Conservation (phyloP, 257 asterid species). For the Misopates orontium region DNA sequence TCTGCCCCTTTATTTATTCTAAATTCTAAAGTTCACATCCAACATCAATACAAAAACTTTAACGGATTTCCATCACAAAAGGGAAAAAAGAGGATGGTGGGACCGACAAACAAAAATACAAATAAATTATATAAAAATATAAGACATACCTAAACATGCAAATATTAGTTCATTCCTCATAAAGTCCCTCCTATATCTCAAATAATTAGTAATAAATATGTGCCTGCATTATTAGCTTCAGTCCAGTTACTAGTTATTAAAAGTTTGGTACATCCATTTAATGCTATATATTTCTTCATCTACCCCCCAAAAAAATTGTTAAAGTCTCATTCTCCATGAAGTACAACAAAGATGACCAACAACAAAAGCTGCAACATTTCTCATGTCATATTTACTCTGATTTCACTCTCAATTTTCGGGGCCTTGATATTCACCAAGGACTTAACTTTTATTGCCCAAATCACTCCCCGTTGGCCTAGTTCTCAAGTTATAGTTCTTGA, state of each 20-base stretch:
- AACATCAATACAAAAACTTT: too few relatives aligned
- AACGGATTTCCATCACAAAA: too few relatives aligned
- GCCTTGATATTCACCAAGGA: slow-evolving; percentile 33
- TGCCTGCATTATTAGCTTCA: background rate
- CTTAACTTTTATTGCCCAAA: slow-evolving; percentile 31
- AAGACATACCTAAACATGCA: too few relatives aligned
- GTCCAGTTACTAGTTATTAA: background rate
- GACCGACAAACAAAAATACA: too few relatives aligned
- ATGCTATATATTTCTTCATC: background rate
- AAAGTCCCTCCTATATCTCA: too few relatives aligned
- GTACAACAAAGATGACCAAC: slow-evolving; percentile 15
- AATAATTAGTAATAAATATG: too few relatives aligned
- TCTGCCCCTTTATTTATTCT: too few relatives aligned
- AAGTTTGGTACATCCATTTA: background rate
- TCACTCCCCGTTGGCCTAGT: slow-evolving; percentile 29
- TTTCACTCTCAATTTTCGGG: slow-evolving; percentile 28
- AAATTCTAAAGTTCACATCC: too few relatives aligned
- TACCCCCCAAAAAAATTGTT: background rate
- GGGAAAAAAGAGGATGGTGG: too few relatives aligned
- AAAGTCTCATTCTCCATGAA: slow-evolving; percentile 18
- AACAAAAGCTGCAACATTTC: slow-evolving; percentile 29
- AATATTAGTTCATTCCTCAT: too few relatives aligned
- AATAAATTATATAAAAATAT: too few relatives aligned
- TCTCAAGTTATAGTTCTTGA: slow-evolving; percentile 11
- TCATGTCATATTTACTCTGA: slow-evolving; percentile 26